phyloP scores from a whole-genome alignment of 2,329 filamentous ascomycete species.

The Fusarium foetens region DNA sequence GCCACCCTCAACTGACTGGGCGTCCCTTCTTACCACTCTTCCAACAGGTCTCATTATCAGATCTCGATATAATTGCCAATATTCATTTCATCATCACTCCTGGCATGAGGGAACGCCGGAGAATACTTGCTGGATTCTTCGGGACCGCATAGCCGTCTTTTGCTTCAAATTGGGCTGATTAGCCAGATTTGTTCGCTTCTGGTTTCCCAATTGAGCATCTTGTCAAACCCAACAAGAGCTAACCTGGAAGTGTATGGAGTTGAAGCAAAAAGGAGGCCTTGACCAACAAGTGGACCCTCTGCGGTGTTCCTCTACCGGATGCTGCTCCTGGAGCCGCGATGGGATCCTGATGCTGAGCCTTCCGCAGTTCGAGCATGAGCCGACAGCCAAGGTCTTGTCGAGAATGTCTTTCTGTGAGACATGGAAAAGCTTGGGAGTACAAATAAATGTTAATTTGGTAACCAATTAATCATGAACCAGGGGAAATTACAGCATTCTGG shows the following conservation, averaged over 20 bases:
- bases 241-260: slow-evolving; percentile 14
- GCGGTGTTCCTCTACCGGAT: slow-evolving; percentile 34
- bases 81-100: neutral
- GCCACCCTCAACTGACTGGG: neutral
- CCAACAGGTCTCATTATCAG: neutral
- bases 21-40: neutral
- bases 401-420: slow-evolving; percentile 31
- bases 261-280: slow-evolving; percentile 21
- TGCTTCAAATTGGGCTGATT: slow-evolving; percentile 32
- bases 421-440: slow-evolving; percentile 23
- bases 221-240: slow-evolving; percentile 37
- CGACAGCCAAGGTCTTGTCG: neutral
- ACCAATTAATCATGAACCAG: slow-evolving; percentile 34
- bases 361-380: neutral
- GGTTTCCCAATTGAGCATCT: slow-evolving; percentile 50
- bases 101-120: neutral
- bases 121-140: slow-evolving; percentile 3
- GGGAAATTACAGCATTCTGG: neutral
- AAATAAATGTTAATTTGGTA: slow-evolving; percentile 36
- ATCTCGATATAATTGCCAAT: neutral
- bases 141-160: slow-evolving; percentile 16
- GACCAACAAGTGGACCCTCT: slow-evolving; percentile 21
- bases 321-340: slow-evolving; percentile 32
- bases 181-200: slow-evolving; percentile 55
- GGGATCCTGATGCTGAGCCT: slow-evolving; percentile 8